Conservation (phyloP, 768 basidiomycete species). For the Pleurotus platypus region DNA sequence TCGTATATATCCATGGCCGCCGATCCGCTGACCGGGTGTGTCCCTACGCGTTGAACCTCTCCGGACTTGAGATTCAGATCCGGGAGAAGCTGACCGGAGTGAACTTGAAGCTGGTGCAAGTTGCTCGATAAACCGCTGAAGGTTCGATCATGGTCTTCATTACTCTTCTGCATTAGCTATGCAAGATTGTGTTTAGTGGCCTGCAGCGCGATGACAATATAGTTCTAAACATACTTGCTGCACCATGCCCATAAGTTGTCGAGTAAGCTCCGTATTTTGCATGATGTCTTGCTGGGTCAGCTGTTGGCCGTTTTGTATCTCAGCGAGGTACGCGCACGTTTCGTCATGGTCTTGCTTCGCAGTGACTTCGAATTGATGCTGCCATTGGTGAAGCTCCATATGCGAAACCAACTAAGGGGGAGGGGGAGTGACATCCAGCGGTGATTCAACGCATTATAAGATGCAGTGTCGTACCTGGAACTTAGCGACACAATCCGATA, state of each 20-base stretch:
- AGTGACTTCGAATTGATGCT: conserved; percentile 35
- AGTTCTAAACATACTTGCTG: conserved; percentile 33
- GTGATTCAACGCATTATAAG: not conserved
- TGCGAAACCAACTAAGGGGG: conserved; percentile 39
- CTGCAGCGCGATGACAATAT: not conserved
- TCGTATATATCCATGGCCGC: conserved; percentile 53
- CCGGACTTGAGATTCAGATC: conserved; percentile 47
- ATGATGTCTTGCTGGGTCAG: conserved; percentile 24
- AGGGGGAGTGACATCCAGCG: not conserved
- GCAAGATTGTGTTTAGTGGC: not conserved
- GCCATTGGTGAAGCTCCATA: conserved; percentile 46
- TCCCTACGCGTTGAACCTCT: conserved; percentile 47
- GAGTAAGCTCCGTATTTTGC: conserved; percentile 31
- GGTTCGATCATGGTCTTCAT: conserved; percentile 22
- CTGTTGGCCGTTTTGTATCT: conserved; percentile 30
- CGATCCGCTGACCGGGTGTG: conserved; percentile 48
- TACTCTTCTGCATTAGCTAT: conserved; percentile 31
- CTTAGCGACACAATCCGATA: conserved; percentile 42
- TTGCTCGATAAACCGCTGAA: conserved; percentile 45
- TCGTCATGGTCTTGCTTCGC: conserved; percentile 39
- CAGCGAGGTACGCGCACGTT: conserved; percentile 37
- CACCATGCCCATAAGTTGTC: conserved; percentile 44
- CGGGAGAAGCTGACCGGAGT: conserved; percentile 44
- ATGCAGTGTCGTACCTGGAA: conserved; percentile 35
- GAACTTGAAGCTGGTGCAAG: conserved; percentile 45